phyloP scores from a whole-genome alignment of 2,329 filamentous ascomycete species.

The Aspergillus candidus region DNA sequence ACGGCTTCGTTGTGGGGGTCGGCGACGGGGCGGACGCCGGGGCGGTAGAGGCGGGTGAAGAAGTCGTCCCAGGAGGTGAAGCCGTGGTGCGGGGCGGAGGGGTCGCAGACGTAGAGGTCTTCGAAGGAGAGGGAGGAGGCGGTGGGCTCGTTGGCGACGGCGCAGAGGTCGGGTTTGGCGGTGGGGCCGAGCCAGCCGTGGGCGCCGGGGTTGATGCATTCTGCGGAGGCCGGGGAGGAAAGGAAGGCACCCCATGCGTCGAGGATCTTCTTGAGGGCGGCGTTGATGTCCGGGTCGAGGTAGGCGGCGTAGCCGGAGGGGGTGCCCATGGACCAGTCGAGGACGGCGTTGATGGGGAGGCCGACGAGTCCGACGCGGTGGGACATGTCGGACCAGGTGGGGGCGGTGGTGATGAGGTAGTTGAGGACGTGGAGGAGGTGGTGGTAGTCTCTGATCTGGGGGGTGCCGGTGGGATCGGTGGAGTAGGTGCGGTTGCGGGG shows the following conservation, averaged over 20 bases:
- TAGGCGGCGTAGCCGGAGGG: constrained; percentile 50
- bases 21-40: constrained; percentile 52
- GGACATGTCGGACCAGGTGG: constrained; percentile 27
- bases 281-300: constrained; percentile 48
- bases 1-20: constrained; percentile 45
- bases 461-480: constrained; percentile 55
- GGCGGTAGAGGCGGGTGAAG: constrained; percentile 55
- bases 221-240: constrained; percentile 49
- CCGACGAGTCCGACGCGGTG: constrained; percentile 44
- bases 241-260: constrained; percentile 50
- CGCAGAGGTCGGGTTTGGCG: constrained; percentile 35
- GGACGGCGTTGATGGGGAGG: constrained; percentile 51
- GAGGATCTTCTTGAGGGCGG: constrained; percentile 47
- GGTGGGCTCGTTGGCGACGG: constrained; percentile 7
- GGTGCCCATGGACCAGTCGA: constrained; percentile 57
- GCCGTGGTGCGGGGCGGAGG: constrained; percentile 34
- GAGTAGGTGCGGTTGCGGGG: constrained; percentile 55
- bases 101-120: constrained; percentile 16
- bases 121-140: constrained; percentile 9
- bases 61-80: constrained; percentile 65
- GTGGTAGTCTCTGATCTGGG: constrained; percentile 58
- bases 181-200: constrained; percentile 53
- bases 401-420: constrained; percentile 37
- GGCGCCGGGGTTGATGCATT: constrained; percentile 40
- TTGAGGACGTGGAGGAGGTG: constrained; percentile 64